phyloP scores from a whole-genome alignment of 495 filamentous ascomycete genomes.

The Annulohypoxylon nitens region DNA sequence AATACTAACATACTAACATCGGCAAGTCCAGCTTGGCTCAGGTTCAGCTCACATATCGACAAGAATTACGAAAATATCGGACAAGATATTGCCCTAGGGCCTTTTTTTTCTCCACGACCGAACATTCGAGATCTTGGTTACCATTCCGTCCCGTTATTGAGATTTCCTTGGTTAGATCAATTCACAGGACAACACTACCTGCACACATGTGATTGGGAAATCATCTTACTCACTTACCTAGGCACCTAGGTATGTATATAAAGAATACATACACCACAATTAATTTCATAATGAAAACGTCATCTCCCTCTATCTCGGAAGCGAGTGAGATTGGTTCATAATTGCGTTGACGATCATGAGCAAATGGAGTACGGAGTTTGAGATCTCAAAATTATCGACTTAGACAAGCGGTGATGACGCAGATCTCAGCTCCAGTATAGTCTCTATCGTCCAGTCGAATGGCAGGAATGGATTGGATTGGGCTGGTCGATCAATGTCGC shows the following conservation, averaged over 20 bases:
- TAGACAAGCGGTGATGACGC: constrained; percentile 10
- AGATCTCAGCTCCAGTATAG: constrained; percentile 21
- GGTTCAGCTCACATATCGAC: background rate
- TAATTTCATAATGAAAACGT: background rate
- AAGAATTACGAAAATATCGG: constrained; percentile 28
- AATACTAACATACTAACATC: background rate
- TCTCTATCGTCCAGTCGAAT: constrained; percentile 9
- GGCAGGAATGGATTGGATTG: constrained; percentile 6
- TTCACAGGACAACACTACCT: background rate
- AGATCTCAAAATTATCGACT: background rate
- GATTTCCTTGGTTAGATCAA: constrained; percentile 18
- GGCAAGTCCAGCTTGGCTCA: background rate
- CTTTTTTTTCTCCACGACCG: constrained; percentile 27
- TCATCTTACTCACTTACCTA: background rate
- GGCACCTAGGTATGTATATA: background rate
- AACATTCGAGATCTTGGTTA: constrained; percentile 29
- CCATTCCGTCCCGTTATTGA: constrained; percentile 27
- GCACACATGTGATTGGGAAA: constrained; percentile 10
- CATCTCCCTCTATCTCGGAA: constrained; percentile 7
- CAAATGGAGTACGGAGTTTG: background rate
- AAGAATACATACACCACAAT: background rate
- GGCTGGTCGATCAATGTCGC: constrained; percentile 31
- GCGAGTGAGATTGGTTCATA: background rate
- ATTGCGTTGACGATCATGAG: constrained; percentile 16
- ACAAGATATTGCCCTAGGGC: constrained; percentile 10